A percentile compares a stretch with the other conserved stretches of the same genome.
Evolutionary conservation across 441 rosid genomes (phyloP).

Genomic region (Populus tomentosa): DNA sequence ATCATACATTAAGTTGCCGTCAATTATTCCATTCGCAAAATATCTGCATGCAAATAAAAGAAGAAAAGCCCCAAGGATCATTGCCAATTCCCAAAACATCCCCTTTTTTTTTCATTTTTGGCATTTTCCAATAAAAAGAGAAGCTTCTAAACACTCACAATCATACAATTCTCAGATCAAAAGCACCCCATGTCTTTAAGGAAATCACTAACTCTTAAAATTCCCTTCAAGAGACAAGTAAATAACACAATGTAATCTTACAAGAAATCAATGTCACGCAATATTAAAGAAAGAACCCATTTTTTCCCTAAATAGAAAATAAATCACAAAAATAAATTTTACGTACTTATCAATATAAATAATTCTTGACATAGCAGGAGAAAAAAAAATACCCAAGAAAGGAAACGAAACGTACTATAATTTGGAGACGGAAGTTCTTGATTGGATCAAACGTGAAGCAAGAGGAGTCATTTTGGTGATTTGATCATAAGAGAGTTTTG

Average conservation of each 20-base stretch:
- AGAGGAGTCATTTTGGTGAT: conserved; percentile 39
- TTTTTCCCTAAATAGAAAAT: neutral
- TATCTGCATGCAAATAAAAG: neutral
- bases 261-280: neutral
- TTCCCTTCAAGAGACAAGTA: neutral
- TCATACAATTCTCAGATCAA: neutral
- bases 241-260: neutral
- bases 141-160: neutral
- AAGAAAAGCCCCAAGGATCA: neutral
- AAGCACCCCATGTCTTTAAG: neutral
- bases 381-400: neutral
- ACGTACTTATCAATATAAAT: neutral
- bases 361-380: neutral
- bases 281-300: neutral
- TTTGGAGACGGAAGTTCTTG: conserved; percentile 32
- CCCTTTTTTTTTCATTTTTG: neutral
- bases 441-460: conserved; percentile 58
- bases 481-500: neutral
- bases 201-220: neutral
- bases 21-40: neutral
- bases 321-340: too few relatives aligned
- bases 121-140: neutral
- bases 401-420: conserved; percentile 37
- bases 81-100: neutral
- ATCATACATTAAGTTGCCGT: neutral